Base-by-base conservation (phyloP, 192 early-diverging fungal genomes). In the Glomus cerebriforme region DNA sequence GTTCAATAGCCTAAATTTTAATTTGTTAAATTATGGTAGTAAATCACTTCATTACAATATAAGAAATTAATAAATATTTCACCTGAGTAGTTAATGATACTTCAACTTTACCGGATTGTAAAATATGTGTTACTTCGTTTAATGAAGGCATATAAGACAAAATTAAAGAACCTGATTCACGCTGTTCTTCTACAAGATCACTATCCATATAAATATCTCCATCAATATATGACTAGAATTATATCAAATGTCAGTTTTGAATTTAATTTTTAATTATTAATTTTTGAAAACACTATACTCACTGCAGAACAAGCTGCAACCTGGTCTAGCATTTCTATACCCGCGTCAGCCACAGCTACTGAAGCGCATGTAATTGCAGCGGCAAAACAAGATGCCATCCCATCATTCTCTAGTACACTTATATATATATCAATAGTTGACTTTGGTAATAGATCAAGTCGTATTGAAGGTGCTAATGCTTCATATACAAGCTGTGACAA, bases 291-390 rank as follows among this genome's bases (percentile, higher is more conserved):
- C 49, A n/a, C 1, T 58, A 24, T 70, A 45, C 82, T 75, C 87
- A 90, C 90, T n/a, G 90, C 91, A 15, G 93, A 86, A 71, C 87
- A 90, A 15, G 89, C 94, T 8, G 91, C 90, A 8, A 96, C 94
- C n/a, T 86, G 81, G 83, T 96, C 95, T 59, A 85, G 77, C 93
- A 96, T 95, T 80, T 95, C 93, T 70, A 96, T 93, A 19, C 94
- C 94, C 15, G 95, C 94, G 84, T 96, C 93, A 12, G 93, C 92
- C 15, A 96, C 73, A 0, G 91, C 91, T 0, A 86, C 83, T 12
- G 90, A 92, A 9, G 94, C 90, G 13, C 91, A 93, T 27, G 89
- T 87, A 59, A 92, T 81, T 67, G 90, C 86, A 74, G 87, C 88
- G 15, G 92, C 86, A n/a, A 94, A 66, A 78, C 90, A 88, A 10